Evolutionary conservation across 2,329 filamentous ascomycete genomes (phyloP).

Genomic region (Fusarium subtropicale): DNA sequence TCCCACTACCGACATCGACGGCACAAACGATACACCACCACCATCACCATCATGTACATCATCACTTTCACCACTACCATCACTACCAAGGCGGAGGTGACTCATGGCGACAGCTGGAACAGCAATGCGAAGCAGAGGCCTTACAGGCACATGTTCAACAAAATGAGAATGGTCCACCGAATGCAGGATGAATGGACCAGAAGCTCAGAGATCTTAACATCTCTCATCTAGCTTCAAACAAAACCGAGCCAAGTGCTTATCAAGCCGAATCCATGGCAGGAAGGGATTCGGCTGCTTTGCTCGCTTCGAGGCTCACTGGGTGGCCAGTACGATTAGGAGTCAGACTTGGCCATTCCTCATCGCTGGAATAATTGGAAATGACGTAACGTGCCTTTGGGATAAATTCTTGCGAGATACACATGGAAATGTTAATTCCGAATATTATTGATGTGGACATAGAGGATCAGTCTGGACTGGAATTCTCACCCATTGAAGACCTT

Average conservation of each 20-base stretch:
- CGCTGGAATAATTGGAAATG: no score
- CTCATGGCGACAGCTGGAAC: slow-evolving; percentile 32
- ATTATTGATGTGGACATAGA: no score
- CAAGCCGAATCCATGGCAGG: background rate
- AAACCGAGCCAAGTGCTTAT: background rate
- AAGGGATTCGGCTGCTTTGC: background rate
- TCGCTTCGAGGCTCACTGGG: background rate
- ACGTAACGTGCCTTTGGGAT: no score
- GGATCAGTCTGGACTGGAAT: no score
- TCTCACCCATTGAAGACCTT: no score
- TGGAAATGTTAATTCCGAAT: no score
- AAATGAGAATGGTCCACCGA: slow-evolving; percentile 19
- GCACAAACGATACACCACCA: slow-evolving; percentile 36
- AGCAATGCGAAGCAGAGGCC: slow-evolving; percentile 37
- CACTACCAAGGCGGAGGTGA: slow-evolving; percentile 28
- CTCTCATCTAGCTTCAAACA: background rate
- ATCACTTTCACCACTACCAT: slow-evolving; percentile 42
- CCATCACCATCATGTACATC: slow-evolving; percentile 38
- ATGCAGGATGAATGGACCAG: slow-evolving; percentile 16
- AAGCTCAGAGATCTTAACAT: background rate
- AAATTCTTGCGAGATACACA: no score
- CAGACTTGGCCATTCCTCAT: no score
- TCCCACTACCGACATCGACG: slow-evolving; percentile 21
- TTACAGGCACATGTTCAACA: slow-evolving; percentile 26
- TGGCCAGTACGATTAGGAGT: no score